Evolutionary conservation across 2,329 filamentous ascomycete genomes (phyloP).

Genomic region (Colletotrichum graminicola): DNA sequence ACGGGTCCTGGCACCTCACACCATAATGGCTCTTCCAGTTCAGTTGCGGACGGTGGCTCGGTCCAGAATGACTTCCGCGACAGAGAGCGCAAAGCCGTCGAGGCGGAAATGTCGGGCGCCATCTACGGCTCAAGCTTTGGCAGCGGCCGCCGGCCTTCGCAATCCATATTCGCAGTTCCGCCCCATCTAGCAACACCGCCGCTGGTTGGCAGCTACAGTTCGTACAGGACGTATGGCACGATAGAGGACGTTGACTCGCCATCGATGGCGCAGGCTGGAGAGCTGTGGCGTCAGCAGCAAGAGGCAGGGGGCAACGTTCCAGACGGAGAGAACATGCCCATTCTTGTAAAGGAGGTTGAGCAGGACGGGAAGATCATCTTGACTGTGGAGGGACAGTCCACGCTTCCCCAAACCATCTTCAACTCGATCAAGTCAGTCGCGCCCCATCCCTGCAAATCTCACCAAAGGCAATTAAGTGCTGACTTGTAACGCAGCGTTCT

Average conservation of each 20-base stretch:
- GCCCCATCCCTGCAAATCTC: background rate
- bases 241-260: slow-evolving; percentile 57
- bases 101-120: slow-evolving; percentile 56
- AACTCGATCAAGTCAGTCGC: slow-evolving; percentile 83
- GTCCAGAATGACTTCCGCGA: slow-evolving; percentile 53
- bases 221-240: slow-evolving; percentile 68
- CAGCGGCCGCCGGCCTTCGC: slow-evolving; percentile 48
- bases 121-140: slow-evolving; percentile 49
- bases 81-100: slow-evolving; percentile 62
- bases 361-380: slow-evolving; percentile 88
- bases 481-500: slow-evolving; percentile 66
- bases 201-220: slow-evolving; percentile 78
- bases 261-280: slow-evolving; percentile 65
- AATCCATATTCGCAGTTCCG: slow-evolving; percentile 68
- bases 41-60: slow-evolving; percentile 32
- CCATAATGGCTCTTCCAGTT: slow-evolving; percentile 39
- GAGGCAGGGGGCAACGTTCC: slow-evolving; percentile 60
- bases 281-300: slow-evolving; percentile 67
- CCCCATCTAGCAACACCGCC: slow-evolving; percentile 76
- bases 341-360: slow-evolving; percentile 90
- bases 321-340: slow-evolving; percentile 75
- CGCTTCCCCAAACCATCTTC: slow-evolving; percentile 93
- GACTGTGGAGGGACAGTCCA: slow-evolving; percentile 92
- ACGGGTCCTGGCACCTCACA: slow-evolving; percentile 23
- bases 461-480: background rate